These are phyloP conservation scores for Echinosophora koreensis DNA, from an alignment of 306 rosid species.

Conservation along the genomic window DNA sequence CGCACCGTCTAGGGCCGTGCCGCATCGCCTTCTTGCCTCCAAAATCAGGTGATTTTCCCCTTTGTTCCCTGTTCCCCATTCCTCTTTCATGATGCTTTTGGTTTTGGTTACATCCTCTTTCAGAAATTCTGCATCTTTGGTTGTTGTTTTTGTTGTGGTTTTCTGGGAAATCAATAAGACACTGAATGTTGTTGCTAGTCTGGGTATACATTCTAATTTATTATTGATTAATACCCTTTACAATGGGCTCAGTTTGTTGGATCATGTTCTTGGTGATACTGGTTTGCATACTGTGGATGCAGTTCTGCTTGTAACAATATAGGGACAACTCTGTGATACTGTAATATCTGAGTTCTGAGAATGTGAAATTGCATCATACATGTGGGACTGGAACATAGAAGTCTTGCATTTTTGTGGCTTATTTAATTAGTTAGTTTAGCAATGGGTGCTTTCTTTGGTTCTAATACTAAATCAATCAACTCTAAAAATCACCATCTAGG, in stretches of 20 bases:
- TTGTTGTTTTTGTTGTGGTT: conserved; percentile 21
- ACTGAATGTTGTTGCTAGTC: conserved; percentile 25
- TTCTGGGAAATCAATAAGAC: neutral
- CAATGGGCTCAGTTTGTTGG: conserved; percentile 16
- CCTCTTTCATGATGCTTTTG: too few relatives aligned
- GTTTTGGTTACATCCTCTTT: too few relatives aligned
- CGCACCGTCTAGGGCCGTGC: too few relatives aligned
- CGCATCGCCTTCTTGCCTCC: too few relatives aligned
- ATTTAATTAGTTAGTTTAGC: too few relatives aligned
- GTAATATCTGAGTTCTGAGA: too few relatives aligned
- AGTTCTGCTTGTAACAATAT: neutral
- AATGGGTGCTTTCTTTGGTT: too few relatives aligned
- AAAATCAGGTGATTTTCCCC: too few relatives aligned
- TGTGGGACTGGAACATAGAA: conserved; percentile 45
- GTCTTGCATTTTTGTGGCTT: conserved; percentile 38
- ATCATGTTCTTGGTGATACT: conserved; percentile 23
- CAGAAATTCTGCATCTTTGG: neutral
- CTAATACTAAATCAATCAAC: too few relatives aligned
- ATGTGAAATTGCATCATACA: conserved; percentile 51
- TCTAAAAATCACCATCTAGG: too few relatives aligned
- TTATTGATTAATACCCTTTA: neutral
- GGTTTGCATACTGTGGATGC: conserved; percentile 9
- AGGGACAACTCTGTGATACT: too few relatives aligned
- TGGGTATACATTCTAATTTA: neutral
- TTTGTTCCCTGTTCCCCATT: too few relatives aligned